phyloP scores from a whole-genome alignment of 2,329 filamentous ascomycete species.

The Epichloe coenophiala region DNA sequence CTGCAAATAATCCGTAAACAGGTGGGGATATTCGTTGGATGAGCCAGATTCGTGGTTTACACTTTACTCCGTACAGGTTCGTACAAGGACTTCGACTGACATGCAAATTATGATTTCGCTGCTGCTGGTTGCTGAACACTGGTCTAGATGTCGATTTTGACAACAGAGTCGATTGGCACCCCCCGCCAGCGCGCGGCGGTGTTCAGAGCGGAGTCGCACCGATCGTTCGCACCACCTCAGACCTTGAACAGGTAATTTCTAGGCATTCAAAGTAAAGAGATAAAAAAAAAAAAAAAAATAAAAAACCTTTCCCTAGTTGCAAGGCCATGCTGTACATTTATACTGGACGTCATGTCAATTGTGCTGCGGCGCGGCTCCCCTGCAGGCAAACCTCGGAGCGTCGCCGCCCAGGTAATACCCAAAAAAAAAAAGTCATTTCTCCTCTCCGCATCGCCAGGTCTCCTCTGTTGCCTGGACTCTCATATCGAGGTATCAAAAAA shows the following conservation, averaged over 20 bases:
- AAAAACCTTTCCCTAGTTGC: background rate
- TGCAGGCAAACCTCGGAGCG: background rate
- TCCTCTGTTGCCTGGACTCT: background rate
- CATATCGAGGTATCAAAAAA: slow-evolving; percentile 4
- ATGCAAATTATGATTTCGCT: no score
- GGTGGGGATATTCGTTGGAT: no score
- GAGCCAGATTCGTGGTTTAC: no score
- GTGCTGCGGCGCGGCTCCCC: background rate
- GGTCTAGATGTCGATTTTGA: no score
- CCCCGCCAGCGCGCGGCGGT: no score
- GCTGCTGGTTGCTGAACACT: no score
- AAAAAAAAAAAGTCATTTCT: background rate
- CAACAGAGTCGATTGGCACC: no score
- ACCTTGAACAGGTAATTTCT: background rate
- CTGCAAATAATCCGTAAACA: no score
- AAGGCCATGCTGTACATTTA: slow-evolving; percentile 7
- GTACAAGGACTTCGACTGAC: no score
- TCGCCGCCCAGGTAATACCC: background rate
- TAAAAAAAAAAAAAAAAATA: background rate
- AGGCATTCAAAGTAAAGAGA: slow-evolving; percentile 1
- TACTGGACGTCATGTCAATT: background rate
- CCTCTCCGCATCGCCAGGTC: background rate
- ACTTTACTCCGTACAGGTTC: no score
- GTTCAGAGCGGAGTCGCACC: no score
- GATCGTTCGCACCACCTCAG: no score